A percentile compares a stretch with the other conserved stretches of the same genome.
Evolutionary conservation across 495 filamentous ascomycete genomes (phyloP).

Genomic region (Halenospora varia): DNA sequence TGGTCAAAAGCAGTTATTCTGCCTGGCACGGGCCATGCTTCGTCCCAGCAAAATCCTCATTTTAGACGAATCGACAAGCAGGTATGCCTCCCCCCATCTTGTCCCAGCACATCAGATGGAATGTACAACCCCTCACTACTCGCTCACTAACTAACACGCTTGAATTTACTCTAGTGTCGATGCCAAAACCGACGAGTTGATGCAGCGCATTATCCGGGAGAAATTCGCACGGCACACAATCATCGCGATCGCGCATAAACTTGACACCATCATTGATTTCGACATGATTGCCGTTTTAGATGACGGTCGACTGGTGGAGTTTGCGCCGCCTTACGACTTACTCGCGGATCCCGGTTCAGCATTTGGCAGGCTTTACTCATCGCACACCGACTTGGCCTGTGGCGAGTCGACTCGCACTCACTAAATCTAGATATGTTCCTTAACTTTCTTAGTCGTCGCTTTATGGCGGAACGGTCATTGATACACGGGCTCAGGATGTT

Average conservation of each 20-base stretch:
- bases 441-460: background rate
- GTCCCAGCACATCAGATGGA: background rate
- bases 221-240: conserved; percentile 56
- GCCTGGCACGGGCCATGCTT: conserved; percentile 39
- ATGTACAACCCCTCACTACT: no score
- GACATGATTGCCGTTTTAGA: conserved; percentile 40
- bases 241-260: conserved; percentile 56
- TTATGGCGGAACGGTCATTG: background rate
- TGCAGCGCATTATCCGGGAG: conserved; percentile 55
- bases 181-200: conserved; percentile 49
- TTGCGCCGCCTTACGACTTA: conserved; percentile 34
- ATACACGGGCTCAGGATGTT: background rate
- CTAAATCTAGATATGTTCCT: background rate
- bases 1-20: conserved; percentile 45
- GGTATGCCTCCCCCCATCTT: conserved; percentile 8
- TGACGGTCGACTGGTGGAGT: conserved; percentile 31
- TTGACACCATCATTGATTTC: conserved; percentile 39
- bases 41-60: conserved; percentile 33
- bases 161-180: conserved; percentile 35
- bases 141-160: background rate
- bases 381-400: background rate
- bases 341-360: background rate
- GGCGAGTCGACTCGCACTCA: background rate
- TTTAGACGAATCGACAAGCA: conserved; percentile 47
- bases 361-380: background rate